Base-by-base conservation (phyloP, 2,329 filamentous ascomycete species). In the Mycosphaerella arachidis region DNA sequence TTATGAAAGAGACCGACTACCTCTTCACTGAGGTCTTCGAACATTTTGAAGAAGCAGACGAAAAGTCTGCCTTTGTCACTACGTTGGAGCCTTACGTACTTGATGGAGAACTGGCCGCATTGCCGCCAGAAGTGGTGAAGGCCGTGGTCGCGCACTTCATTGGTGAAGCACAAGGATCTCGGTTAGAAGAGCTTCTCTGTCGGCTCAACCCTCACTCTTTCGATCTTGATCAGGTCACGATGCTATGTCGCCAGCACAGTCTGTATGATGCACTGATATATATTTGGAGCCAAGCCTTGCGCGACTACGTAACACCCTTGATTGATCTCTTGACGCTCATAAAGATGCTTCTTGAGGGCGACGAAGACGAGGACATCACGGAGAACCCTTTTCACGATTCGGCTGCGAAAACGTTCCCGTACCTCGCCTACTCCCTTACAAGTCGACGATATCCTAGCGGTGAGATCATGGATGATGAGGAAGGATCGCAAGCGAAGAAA, bases 201-300 rank as follows among this genome's bases (percentile, higher is more conserved):
- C 88, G 93, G 65, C 88, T 99, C 77, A 89, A 96, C 68, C 96
- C 93, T 1, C 81, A 85, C 13, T 96, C 92, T 0, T 86, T 99
- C 71, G 95, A 99, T 72, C 86, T 99, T 66, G 93, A 99, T 72
- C 91, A 97, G 74, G 86, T 96, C 59, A 97, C 93, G 0, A 83
- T 84, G 12, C 80, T 99, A 27, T 99, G 94, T 81, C 96, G 94
- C 73, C 88, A 93, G 71, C 87, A 97, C 73, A 86, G 89, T 65
- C 82, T 99, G 4, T 99, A 97, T 71, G 95, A 99, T 75, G 95
- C 94, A 1, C 84, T 97, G 58, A 92, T 95, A 48, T 97, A 97
- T 72, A 90, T 99, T 57, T 99, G 94, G 94, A 97, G 96, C 62
- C 88, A 91, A 73, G 92, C 91, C 2, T 79, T 99, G 30, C 80